Conservation (phyloP, 352 stramenopile genomes). For the Pythium grandisporangium region DNA sequence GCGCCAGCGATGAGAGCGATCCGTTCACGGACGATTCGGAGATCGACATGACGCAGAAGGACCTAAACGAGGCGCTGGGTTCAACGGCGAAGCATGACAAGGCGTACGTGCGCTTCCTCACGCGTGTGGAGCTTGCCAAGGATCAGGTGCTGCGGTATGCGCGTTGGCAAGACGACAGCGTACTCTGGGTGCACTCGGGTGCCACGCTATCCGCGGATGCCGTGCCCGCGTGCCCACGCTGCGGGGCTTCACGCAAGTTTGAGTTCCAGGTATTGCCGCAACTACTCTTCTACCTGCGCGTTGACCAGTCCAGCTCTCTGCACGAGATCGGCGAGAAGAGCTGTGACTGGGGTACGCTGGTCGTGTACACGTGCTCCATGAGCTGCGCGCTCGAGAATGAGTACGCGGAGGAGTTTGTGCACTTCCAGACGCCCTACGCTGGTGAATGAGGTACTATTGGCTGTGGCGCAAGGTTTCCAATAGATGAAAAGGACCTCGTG, state of each 20-base stretch:
- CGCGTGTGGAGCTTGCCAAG: conserved; percentile 69
- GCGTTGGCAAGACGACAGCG: conserved; percentile 77
- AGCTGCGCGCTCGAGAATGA: conserved; percentile 72
- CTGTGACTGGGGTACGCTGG: conserved; percentile 90
- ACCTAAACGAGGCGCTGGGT: conserved; percentile 64
- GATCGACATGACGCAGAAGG: conserved; percentile 66
- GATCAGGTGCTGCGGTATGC: conserved; percentile 86
- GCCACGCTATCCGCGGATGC: conserved; percentile 18
- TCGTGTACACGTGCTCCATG: conserved; percentile 87
- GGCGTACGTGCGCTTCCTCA: conserved; percentile 76
- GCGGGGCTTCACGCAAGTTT: conserved; percentile 79
- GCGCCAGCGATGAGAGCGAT: conserved; percentile 28
- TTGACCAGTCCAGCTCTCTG: conserved; percentile 57
- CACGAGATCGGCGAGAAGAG: conserved; percentile 40
- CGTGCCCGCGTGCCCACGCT: conserved; percentile 73
- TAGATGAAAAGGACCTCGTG: no score
- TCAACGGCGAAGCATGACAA: conserved; percentile 55
- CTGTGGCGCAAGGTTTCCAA: no score
- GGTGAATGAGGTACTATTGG: no score
- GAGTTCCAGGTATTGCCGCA: conserved; percentile 95
- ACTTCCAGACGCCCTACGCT: conserved; percentile 66
- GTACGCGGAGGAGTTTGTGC: conserved; percentile 58
- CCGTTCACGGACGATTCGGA: conserved; percentile 61
- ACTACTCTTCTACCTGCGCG: conserved; percentile 88
- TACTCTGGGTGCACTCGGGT: conserved; percentile 85